Base-by-base conservation (phyloP, 306 rosid genomes). In the Prinsepia uniflora region DNA sequence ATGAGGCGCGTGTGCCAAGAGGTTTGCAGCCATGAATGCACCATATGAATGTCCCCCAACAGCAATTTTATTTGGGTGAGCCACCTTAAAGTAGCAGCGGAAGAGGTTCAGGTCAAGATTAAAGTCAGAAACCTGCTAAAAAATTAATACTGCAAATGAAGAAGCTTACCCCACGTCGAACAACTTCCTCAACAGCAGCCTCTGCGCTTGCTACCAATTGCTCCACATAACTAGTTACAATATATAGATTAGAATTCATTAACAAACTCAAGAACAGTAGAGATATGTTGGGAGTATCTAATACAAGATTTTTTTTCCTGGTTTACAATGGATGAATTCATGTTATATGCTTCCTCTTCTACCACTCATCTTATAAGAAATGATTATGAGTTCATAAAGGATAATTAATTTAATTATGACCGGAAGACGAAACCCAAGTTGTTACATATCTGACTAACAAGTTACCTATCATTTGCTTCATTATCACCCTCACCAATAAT, bases 1-100 rank as follows among this genome's bases (percentile, higher is more conserved):
- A 84, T 94, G 99, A 69, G 99, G 92, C 55, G 99, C 99, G 63
- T 91, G 99, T 42, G 97, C 99, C 70, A 94, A 82, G 65, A 94
- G 99, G 81, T 94, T 94, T 73, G 99, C 99, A 74, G 97, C 87
- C 99, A 94, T 94, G 84, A 94, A 94, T 5, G 99, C 99, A 63
- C 99, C 99, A 72, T 94, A 94, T 77, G 99, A 94, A 81, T 94
- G 97, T 82, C 99, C 99, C 62, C 99, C 99, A 73, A 94, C 82
- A 75, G 97, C 97, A 77, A 94, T 89, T 85, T 84, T 94, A 81
- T 82, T 80, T 22, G 95, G 97, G 89, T 94, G 86, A 71, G 96
- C 99, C 57, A 94, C 96, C 99, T 93, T 78, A 59, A 71, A 67
- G 61, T 61, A 76, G 65, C 47, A 68, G 34, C 62, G 68, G 52